Evolutionary conservation across 208 protist genomes (phyloP).

Genomic region (Trypanosoma scelopori): DNA sequence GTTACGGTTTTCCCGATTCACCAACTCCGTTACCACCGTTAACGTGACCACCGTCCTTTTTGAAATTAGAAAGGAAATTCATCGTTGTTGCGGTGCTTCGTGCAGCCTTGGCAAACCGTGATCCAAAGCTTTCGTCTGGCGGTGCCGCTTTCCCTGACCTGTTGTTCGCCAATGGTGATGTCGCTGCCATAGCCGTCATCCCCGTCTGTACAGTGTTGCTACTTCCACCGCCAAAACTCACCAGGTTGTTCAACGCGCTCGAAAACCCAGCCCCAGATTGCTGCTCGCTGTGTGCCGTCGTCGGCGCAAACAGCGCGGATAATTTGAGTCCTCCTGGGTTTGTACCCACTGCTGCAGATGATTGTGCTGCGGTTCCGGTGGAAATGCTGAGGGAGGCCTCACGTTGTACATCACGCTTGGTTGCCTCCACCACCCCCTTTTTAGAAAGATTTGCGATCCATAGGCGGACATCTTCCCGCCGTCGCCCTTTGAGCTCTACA

Average conservation of each 20-base stretch:
- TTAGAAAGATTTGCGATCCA: constrained; percentile 83
- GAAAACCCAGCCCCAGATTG: constrained; percentile 1
- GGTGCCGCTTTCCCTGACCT: constrained; percentile 7
- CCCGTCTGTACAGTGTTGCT: background rate
- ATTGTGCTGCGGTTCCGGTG: constrained; percentile 14
- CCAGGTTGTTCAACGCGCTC: constrained; percentile 14
- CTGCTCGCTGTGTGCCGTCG: background rate
- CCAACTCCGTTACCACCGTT: too few species aligned
- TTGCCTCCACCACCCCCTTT: constrained; percentile 85
- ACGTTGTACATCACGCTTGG: constrained; percentile 55
- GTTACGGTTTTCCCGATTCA: background rate
- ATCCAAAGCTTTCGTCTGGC: constrained; percentile 49
- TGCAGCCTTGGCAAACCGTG: constrained; percentile 57
- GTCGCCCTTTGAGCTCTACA: constrained; percentile 78
- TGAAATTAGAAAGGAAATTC: constrained; percentile 73
- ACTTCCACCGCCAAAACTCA: constrained; percentile 6
- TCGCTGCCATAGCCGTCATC: background rate
- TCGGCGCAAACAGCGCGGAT: constrained; percentile 8
- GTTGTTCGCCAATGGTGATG: background rate
- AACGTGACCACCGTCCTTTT: constrained; percentile 34
- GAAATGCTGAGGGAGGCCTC: constrained; percentile 24
- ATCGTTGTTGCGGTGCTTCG: constrained; percentile 65
- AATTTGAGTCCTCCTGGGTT: constrained; percentile 5
- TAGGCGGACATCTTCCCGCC: constrained; percentile 73
- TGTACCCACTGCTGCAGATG: constrained; percentile 1